These are phyloP conservation scores for Ascomycota sp. DNA, from an alignment of 2,329 filamentous ascomycete genomes.

Conservation along the genomic window DNA sequence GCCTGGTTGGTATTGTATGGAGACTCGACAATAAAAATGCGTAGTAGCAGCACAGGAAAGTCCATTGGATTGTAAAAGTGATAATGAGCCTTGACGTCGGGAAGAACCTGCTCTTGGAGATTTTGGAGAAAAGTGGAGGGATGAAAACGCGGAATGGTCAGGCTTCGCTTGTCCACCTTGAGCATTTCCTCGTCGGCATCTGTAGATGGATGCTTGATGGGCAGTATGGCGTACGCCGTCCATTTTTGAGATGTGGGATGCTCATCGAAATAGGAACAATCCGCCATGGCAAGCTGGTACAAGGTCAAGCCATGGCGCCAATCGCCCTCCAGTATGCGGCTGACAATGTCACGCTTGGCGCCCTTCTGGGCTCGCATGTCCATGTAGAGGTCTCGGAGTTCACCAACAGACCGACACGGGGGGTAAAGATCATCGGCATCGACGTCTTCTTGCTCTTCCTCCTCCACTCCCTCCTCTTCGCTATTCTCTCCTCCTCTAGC, in stretches of 20 bases:
- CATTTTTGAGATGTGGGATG: slow-evolving; percentile 43
- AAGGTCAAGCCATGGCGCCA: slow-evolving; percentile 44
- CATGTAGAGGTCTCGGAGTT: slow-evolving; percentile 44
- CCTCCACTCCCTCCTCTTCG: background rate
- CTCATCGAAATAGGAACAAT: slow-evolving; percentile 44
- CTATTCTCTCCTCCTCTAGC: slow-evolving; percentile 5
- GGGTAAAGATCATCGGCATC: slow-evolving; percentile 48
- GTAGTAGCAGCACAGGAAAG: slow-evolving; percentile 52
- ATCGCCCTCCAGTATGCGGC: slow-evolving; percentile 45
- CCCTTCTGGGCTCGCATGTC: slow-evolving; percentile 38
- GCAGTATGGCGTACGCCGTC: slow-evolving; percentile 39
- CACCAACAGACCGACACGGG: slow-evolving; percentile 41
- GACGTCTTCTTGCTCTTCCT: slow-evolving; percentile 10
- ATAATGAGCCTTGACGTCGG: slow-evolving; percentile 69
- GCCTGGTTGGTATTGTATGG: slow-evolving; percentile 50
- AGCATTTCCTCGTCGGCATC: slow-evolving; percentile 18
- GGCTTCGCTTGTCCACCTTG: slow-evolving; percentile 22
- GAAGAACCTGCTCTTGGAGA: slow-evolving; percentile 53
- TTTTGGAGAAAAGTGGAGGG: slow-evolving; percentile 61
- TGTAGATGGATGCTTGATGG: slow-evolving; percentile 20
- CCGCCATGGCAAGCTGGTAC: slow-evolving; percentile 49
- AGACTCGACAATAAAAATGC: slow-evolving; percentile 61
- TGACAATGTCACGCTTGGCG: slow-evolving; percentile 41
- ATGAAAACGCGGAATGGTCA: slow-evolving; percentile 51
- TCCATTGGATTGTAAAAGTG: slow-evolving; percentile 52